Evolutionary conservation across 1,284 basidiomycete species (phyloP), one percentile per base, ranked within the genome.

Genomic region (Lentinula novae-zelandiae): DNA sequence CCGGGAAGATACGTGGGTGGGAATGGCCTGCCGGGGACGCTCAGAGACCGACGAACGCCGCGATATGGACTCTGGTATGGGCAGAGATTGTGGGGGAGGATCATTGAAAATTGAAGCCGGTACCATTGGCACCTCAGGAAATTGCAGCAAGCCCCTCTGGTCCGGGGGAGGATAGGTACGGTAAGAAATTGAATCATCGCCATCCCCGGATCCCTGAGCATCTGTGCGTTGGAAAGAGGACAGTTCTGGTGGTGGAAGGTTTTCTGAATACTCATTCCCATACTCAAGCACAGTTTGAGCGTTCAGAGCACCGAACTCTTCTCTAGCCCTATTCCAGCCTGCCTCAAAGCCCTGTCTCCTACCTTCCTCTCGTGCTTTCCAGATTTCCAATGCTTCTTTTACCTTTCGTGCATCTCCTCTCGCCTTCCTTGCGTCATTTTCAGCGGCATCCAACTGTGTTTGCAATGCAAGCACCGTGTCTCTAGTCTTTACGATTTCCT

Each of bases 331-430:
- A 59, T 75, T 75, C 60, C 86, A 73, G 0, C 84, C 85, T 61
- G 78, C 82, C 61, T 82, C 75, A 63, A 81, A 84, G 3, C 85
- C 84, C 40, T 78, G 68, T 52, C 75, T 75, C 60, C 82, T 73
- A 2, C 84, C 85, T 62, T 84, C 82, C 61, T 85, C 83, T 60
- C 78, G 72, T 3, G 84, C 85, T 52, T 69, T 65, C 60, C 76
- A 73, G 33, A 83, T 70, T 42, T 83, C 62, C 34, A 76, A 72
- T 59, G 79, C 76, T 65, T 82, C 79, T 10, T 77, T 76, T 31
- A 83, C 64, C 64, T 76, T 75, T 53, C 83, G 71, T n/a, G 80
- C 80, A 60, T 72, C 75, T 8, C 73, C 74, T 50, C 80, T 75
- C 8, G 81, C 81, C 51, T 75, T 73, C 5, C 72, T 71, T 6